Evolutionary conservation across 2,329 filamentous ascomycete species (phyloP), one percentile per base, ranked within the genome.

Genomic region (Xylariaceae sp.): DNA sequence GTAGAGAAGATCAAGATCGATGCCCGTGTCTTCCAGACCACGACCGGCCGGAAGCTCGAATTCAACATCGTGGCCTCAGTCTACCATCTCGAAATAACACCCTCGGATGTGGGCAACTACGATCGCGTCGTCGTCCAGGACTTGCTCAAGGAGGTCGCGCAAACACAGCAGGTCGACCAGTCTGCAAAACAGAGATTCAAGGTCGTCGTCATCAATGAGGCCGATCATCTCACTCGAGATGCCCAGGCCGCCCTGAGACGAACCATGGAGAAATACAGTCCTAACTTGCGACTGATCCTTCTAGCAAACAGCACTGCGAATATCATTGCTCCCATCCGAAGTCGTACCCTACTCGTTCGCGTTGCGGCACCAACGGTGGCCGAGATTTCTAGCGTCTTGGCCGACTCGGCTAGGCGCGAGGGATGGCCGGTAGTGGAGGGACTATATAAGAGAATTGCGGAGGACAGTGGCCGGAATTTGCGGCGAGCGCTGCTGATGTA

Each of bases 1-100:
- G 94, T 96, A n/a, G 95, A 99, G 72, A 97, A 97, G 82, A 99
- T 99, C 82, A 97, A 97, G 79, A 97, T 99, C 76, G 94, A 99
- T 73, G 90, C 92, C 10, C 89, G 94, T 65, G 89, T 97, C 60
- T 99, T 99, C 78, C 92, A 96, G 76, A 97, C 94, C 1, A 92
- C 86, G 18, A 89, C 88, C 71, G 97, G 96, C 75, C 91, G 94
- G 73, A 99, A 99, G 76, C 88, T 99, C 68, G 94, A 99, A 77
- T 99, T 99, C 83, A 99, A 97, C 78, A 96, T 99, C 65, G 94
- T 99, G 57, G 87, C 92, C 50, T 97, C 93, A 0, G 87, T 97
- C 64, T 99, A 99, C 77, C 94, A 99, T 75, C 87, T 99, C 68
- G 94, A 99, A 74, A 99, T 99, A 71, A 99, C 94, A 6, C 94